These are phyloP conservation scores for Asterionellopsis glacialis DNA, from an alignment of 108 stramenopile genomes.

Conservation along the genomic window DNA sequence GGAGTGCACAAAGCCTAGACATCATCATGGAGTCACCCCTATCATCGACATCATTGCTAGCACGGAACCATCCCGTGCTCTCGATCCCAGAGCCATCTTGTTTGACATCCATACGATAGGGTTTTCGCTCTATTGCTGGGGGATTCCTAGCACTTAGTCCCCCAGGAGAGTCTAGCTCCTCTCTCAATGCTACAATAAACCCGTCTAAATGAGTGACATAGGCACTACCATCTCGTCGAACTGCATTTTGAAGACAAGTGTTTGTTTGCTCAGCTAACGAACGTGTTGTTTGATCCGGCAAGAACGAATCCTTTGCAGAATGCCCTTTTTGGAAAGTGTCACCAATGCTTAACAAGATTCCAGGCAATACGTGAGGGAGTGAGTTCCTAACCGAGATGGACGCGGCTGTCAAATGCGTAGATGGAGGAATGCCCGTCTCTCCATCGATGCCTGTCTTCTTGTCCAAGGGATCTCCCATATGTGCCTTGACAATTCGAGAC, in stretches of 20 bases:
- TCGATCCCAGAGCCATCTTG: constrained; percentile 81
- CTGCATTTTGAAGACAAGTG: constrained; percentile 67
- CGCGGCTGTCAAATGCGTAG: constrained; percentile 44
- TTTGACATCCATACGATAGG: constrained; percentile 82
- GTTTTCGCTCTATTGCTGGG: constrained; percentile 69
- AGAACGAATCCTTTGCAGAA: constrained; percentile 57
- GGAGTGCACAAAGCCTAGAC: constrained; percentile 76
- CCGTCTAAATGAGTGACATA: constrained; percentile 82
- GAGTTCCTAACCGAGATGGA: constrained; percentile 78
- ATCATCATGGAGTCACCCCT: constrained; percentile 51
- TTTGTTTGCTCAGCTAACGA: constrained; percentile 82
- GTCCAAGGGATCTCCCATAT: constrained; percentile 36
- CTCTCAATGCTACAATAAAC: constrained; percentile 77
- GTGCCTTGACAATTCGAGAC: constrained; percentile 79
- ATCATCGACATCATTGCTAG: constrained; percentile 40
- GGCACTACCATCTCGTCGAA: constrained; percentile 64
- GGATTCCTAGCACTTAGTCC: constrained; percentile 71
- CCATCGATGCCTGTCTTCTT: constrained; percentile 1
- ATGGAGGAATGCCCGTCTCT: not conserved
- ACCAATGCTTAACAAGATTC: constrained; percentile 68
- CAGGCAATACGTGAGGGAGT: constrained; percentile 77
- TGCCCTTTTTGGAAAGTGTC: constrained; percentile 52
- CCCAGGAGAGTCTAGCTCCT: constrained; percentile 82
- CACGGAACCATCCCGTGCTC: constrained; percentile 81
- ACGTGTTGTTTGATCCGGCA: constrained; percentile 81